These are phyloP conservation scores for Arachis stenosperma DNA, from an alignment of 306 rosid species.

Conservation along the genomic window DNA sequence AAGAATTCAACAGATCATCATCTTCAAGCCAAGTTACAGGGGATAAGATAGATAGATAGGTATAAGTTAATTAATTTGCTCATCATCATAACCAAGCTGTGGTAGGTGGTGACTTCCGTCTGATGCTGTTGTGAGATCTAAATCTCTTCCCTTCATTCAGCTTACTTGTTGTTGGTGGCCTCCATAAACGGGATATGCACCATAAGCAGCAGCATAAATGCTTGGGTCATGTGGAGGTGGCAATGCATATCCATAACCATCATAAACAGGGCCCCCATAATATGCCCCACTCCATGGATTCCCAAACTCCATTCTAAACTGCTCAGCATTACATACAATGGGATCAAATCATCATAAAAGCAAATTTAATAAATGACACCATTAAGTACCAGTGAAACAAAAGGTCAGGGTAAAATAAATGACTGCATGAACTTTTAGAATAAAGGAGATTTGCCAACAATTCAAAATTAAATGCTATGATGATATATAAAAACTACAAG, in stretches of 20 bases:
- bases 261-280: conserved; percentile 85
- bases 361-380: background rate
- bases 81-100: conserved; percentile 15
- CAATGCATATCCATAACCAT: conserved; percentile 87
- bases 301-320: conserved; percentile 72
- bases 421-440: too few relatives aligned
- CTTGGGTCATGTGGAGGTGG: conserved; percentile 79
- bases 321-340: conserved; percentile 37
- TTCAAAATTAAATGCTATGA: too few relatives aligned
- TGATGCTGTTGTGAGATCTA: conserved; percentile 40
- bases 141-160: conserved; percentile 53
- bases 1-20: conserved; percentile 53
- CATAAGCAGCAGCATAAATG: conserved; percentile 87
- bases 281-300: conserved; percentile 81
- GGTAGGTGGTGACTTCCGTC: conserved; percentile 31
- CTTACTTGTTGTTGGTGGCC: conserved; percentile 96
- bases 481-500: too few relatives aligned
- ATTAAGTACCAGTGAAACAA: too few relatives aligned
- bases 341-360: conserved; percentile 20
- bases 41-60: conserved; percentile 21
- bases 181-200: conserved; percentile 82
- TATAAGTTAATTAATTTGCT: conserved; percentile 3
- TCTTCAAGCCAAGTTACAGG: conserved; percentile 44
- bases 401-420: too few relatives aligned
- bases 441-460: too few relatives aligned